Evolutionary conservation across 176 grass and related monocot genomes (phyloP), one percentile per base, ranked within the genome.

Genomic region (Urochloa ruziziensis): DNA sequence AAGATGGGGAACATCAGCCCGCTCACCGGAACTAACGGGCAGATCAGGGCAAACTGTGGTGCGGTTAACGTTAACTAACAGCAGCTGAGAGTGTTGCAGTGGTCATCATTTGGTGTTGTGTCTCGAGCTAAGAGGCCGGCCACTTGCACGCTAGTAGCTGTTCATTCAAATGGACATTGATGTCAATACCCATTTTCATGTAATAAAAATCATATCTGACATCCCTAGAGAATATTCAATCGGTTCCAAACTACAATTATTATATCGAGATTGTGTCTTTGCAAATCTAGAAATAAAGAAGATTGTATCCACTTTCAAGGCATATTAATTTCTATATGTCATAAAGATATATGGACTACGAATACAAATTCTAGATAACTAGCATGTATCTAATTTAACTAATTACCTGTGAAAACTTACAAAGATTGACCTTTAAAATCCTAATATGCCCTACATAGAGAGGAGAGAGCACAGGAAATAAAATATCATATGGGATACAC

Each of bases 41-140:
- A 92, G 78, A 86, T 89, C 57, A 80, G 90, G 67, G 13, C 32
- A 35, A 76, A 83, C 13, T 92, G 90, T 25, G 30, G 60, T 15
- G 52, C 8, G 60, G 73, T 92, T 12, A 92, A n/a, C n/a, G n/a
- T 86, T 7, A 88, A 19, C 6, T 58, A 58, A 25, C 47, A 60
- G 33, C 33, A 73, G 27, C 46, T n/a, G 19, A 5, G 30, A 15
- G 27, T 6, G 12, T 1, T 4, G 10, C 21, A 7, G 2, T 25
- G 54, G n/a, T 25, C n/a, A 57, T 54, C 19, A 53, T 53, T 19
- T 18, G 7, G 7, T 16, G 25, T 25, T 16, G n/a, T 62, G 23
- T 58, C n/a, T 58, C n/a, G 1, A 21, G 10, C 9, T 62, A 8
- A 62, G 27, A 62, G n/a, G 54, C 54, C 23, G 37, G 37, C 37